Percentiles rank a stretch among this genome's conserved stretches.
Conservation (phyloP, 257 asterid genomes). For the Lithospermum erythrorhizon region DNA sequence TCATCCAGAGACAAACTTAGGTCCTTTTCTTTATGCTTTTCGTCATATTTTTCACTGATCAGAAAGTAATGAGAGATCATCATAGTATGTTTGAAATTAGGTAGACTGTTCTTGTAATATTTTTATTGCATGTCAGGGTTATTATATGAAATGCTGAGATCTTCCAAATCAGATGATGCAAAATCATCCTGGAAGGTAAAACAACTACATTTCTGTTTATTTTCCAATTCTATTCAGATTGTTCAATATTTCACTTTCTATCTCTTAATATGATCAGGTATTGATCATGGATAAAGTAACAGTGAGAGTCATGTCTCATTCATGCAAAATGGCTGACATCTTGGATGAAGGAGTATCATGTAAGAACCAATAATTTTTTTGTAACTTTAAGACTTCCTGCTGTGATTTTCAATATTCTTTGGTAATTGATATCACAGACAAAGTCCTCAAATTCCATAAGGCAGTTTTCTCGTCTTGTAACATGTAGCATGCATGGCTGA, state of each 20-base stretch:
- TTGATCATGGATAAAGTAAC: slow-evolving; percentile 98
- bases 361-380: slow-evolving; percentile 29
- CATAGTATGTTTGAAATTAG: no score
- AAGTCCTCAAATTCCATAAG: no score
- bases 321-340: slow-evolving; percentile 98
- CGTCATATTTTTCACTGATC: no score
- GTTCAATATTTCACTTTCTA: background rate
- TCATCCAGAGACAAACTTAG: no score
- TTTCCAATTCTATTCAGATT: background rate
- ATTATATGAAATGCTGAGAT: slow-evolving; percentile 79
- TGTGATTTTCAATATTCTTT: no score
- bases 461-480: no score
- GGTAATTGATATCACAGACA: no score
- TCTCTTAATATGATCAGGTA: slow-evolving; percentile 37
- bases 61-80: no score
- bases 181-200: slow-evolving; percentile 90
- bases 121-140: slow-evolving; percentile 30
- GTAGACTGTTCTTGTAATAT: background rate
- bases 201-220: background rate
- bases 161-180: slow-evolving; percentile 51
- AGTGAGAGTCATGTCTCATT: slow-evolving; percentile 80
- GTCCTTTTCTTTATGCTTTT: no score
- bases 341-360: slow-evolving; percentile 95
- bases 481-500: no score
- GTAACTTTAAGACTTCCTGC: background rate